Percentiles rank a stretch among this genome's conserved stretches.
phyloP scores from a whole-genome alignment of 2,329 filamentous ascomycete genomes.

The Fusarium cyanostomum region DNA sequence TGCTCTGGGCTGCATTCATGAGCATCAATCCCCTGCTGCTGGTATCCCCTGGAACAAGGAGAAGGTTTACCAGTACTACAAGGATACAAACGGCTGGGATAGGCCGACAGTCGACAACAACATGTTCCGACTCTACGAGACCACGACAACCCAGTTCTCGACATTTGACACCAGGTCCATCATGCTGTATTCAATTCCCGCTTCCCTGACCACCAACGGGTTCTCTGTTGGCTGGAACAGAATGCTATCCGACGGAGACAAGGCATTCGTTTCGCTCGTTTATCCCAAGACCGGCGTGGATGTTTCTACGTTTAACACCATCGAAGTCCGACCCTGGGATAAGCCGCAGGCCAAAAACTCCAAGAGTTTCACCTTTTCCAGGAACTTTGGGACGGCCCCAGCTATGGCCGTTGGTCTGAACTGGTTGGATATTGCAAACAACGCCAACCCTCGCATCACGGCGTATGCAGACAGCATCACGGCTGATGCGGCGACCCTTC shows the following conservation, averaged over 20 bases:
- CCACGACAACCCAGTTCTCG: constrained; percentile 7
- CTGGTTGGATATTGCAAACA: constrained; percentile 3
- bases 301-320: constrained; percentile 24
- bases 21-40: constrained; percentile 8
- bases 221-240: constrained; percentile 18
- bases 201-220: constrained; percentile 23
- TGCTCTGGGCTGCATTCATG: constrained; percentile 12
- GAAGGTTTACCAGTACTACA: constrained; percentile 7
- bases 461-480: constrained; percentile 4
- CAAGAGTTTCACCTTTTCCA: constrained; percentile 3
- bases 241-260: constrained; percentile 31
- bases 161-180: constrained; percentile 33
- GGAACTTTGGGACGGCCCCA: neutral
- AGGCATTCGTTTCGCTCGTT: constrained; percentile 23
- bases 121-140: constrained; percentile 9
- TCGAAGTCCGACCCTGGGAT: constrained; percentile 15
- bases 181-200: constrained; percentile 38
- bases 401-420: constrained; percentile 10
- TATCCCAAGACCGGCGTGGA: constrained; percentile 23
- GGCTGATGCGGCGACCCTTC: neutral
- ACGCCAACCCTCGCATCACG: constrained; percentile 21
- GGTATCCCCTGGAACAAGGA: constrained; percentile 6
- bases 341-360: neutral
- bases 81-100: constrained; percentile 8
- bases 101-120: constrained; percentile 9